These are phyloP conservation scores for Cyclotella distinguenda DNA, from an alignment of 108 stramenopile species.

Conservation along the genomic window DNA sequence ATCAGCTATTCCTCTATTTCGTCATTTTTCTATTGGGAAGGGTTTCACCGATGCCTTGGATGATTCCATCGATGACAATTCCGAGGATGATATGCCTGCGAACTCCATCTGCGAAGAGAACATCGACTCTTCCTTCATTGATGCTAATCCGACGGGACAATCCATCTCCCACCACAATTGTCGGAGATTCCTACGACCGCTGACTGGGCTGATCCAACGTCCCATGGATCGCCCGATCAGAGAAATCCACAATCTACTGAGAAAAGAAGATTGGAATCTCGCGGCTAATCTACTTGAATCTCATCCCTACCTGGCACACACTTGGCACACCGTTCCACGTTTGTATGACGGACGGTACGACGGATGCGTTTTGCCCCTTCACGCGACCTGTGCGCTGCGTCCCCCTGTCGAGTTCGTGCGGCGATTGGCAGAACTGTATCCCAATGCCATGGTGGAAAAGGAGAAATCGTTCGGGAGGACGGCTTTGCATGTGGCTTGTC, in stretches of 20 bases:
- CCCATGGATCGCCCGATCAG: background rate
- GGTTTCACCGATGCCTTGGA: too few species aligned
- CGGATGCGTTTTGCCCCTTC: constrained; percentile 32
- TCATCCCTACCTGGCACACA: constrained; percentile 25
- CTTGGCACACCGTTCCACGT: constrained; percentile 30
- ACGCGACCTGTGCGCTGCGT: constrained; percentile 30
- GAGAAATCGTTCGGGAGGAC: constrained; percentile 40
- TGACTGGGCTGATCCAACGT: constrained; percentile 1
- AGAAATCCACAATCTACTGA: constrained; percentile 25
- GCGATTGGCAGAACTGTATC: constrained; percentile 13
- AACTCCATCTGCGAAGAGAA: too few species aligned
- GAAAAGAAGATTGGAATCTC: constrained; percentile 44
- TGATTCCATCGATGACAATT: too few species aligned
- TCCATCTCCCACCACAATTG: too few species aligned
- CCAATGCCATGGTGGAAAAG: constrained; percentile 28
- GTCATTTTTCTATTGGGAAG: too few species aligned
- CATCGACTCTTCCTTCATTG: too few species aligned
- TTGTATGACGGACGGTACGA: constrained; percentile 35
- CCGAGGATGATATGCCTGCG: too few species aligned
- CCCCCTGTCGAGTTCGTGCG: constrained; percentile 34
- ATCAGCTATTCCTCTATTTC: too few species aligned
- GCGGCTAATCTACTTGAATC: constrained; percentile 24
- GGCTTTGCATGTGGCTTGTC: constrained; percentile 40
- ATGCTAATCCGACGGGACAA: too few species aligned
- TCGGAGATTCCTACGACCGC: constrained; percentile 1